Base-by-base conservation (phyloP, 2,329 filamentous ascomycete genomes). In the Neopestalotiopsis clavispora region DNA sequence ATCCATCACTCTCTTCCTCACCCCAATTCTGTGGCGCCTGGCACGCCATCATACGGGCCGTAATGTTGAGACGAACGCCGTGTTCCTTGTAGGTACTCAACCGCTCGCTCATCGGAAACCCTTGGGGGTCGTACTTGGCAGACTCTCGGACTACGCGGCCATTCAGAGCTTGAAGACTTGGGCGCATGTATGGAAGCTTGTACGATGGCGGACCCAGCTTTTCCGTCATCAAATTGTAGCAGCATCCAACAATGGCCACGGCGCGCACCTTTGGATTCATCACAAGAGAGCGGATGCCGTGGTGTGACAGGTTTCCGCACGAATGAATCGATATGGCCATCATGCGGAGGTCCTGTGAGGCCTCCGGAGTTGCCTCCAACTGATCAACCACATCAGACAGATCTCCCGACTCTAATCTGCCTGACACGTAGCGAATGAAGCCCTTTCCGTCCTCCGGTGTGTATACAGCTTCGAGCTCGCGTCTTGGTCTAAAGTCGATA, bases 241-340 rank as follows among this genome's bases (percentile, higher is more conserved):
- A 99, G 84, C 96, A 99, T 61, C 96, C 96, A 70, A 99, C 94
- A 78, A 99, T 95, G 69, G 95, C 95, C 28, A 98, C 92, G n/a
- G 94, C 94, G 40, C 90, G 89, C 67, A 98, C 95, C 4, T 90
- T 88, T 0, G 92, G 91, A 77, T 98, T 98, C 68, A 97, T 82
- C 1, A 95, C 82, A 23, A 99, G 87, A 0, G 95, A 97, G 14
- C 94, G 91, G 68, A 99, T 91, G 10, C 93, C 96, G 77, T 97
- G 95, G 79, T 99, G 96, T 0, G 97, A 92, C n/a, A 99, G 89
- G 74, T 99, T 98, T 34, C 96, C 96, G 78, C 96, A 99, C 0
- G 95, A 98, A 80, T 99, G 96, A 20, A 99, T 93, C 0, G 96
- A 98, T 38, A 98, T 91, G 17, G 95, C 93, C 91, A 98, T 94